Percentiles rank a stretch among this genome's conserved stretches.
Conservation (phyloP, 2,329 filamentous ascomycete species). For the Microcera coccophila region DNA sequence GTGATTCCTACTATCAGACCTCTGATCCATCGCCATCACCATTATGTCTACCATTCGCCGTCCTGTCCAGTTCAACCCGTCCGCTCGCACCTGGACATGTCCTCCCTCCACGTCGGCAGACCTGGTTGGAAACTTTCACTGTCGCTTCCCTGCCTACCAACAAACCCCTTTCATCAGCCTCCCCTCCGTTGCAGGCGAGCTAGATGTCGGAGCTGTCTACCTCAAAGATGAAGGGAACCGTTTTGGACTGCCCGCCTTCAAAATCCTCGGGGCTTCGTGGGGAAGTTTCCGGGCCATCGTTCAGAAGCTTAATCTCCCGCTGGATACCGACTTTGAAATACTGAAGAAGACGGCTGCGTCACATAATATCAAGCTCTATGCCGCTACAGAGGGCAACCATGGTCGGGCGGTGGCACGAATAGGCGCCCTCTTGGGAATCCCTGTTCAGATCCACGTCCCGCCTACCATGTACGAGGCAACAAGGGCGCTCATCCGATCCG, state of each 20-base stretch:
- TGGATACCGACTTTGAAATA: constrained; percentile 40
- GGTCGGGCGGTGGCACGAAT: constrained; percentile 69
- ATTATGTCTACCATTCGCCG: constrained; percentile 21
- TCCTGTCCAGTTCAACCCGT: constrained; percentile 23
- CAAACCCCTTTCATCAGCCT: constrained; percentile 53
- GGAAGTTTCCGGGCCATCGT: constrained; percentile 58
- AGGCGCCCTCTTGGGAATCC: constrained; percentile 55
- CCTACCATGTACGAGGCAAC: constrained; percentile 52
- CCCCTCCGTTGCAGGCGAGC: constrained; percentile 49
- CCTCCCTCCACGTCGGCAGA: constrained; percentile 6
- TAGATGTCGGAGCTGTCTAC: constrained; percentile 56
- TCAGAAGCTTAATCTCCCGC: constrained; percentile 39
- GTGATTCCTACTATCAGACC: too few relatives aligned
- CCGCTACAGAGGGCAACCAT: constrained; percentile 74
- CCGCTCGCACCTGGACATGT: constrained; percentile 15
- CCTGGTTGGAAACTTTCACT: constrained; percentile 48
- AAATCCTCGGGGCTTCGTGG: constrained; percentile 78
- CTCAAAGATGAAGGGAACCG: constrained; percentile 69
- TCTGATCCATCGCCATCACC: not conserved
- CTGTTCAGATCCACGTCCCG: constrained; percentile 61
- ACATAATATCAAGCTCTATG: constrained; percentile 45
- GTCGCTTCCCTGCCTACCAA: constrained; percentile 52
- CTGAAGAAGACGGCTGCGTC: constrained; percentile 34
- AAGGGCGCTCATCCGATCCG: constrained; percentile 50
- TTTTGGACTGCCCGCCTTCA: constrained; percentile 69